Base-by-base conservation (phyloP, 371 early-diverging fungal genomes). In the Amoeboaphelidium protococcarum region DNA sequence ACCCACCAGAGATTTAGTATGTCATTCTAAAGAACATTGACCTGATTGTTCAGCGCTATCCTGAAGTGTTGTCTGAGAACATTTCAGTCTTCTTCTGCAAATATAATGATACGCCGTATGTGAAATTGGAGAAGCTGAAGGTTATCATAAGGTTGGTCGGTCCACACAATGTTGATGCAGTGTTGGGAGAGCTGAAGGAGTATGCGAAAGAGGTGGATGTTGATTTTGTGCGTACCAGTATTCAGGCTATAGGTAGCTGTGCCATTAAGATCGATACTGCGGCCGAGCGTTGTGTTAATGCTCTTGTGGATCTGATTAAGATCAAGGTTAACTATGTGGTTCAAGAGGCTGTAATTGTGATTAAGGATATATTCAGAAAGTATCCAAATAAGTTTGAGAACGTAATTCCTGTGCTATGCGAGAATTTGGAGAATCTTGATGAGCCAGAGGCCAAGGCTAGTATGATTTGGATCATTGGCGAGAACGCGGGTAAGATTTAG, bases 41-140 rank as follows among this genome's bases (percentile, higher is more conserved):
- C 42, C 57, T 92, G 21, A 76, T 92, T 44, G 64, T 91, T 44
- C 83, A 91, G 57, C 58, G 69, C 47, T 67, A 72, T 26, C 82
- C 82, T 0, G 78, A 78, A 43, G 66, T 91, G 43, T 63, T 90
- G 42, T 69, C 66, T 50, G 76, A 77, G 51, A 88, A 89, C 46
- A 73, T 89, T 54, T 73, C 78, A 49, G 82, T 85, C 2, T 92
- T 92, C 56, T 92, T 86, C 54, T 86, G 86, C 68, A 84, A 82
- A 55, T 92, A 85, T 68, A 86, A 88, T 59, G 94, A 92, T 60
- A 91, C 94, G 6, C 76, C 82, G 44, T 92, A 91, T 55, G 88
- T 92, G 49, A 92, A 92, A 56, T 61, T 84, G 43, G 84, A 84
- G 27, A 92, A 92, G 58, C 63, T 92, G 19, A 82, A 84, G 25